Base-by-base conservation (phyloP, 1,284 basidiomycete genomes). In the Thelephora terrestris region DNA sequence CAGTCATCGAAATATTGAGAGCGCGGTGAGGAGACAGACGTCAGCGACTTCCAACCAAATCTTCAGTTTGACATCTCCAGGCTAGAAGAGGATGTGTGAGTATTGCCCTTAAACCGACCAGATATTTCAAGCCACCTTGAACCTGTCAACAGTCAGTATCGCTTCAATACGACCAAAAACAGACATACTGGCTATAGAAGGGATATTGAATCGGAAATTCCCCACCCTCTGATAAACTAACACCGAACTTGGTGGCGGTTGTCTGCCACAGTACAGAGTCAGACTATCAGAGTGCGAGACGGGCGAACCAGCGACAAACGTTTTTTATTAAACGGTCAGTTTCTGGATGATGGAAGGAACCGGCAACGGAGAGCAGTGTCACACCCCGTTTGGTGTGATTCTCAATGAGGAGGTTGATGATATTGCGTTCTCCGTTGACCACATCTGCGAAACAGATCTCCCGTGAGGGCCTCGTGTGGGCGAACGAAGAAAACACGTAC, bases 401-500 rank as follows among this genome's bases (percentile, higher is more conserved):
- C 64, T 86, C 81, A 23, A 93, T 70, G 36, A 74, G 66, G 49
- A 93, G 63, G 20, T 69, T 64, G 25, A 94, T 66, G 46, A 72
- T 68, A 66, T 91, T 94, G 58, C 76, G 77, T 69, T 93, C 85
- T 51, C 91, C 91, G 59, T 94, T 94, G 43, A 91, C 80, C 47
- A 93, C 71, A 52, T 91, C 91, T 91, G 60, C 34, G 37, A 45
- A 37, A 36, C 36, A 21, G 37, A 29, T 40, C 45, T 16, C 43
- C 29, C 12, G 12, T 10, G 20, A 35, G 35, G 39, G 37, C 35
- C n/a, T 16, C 43, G 17, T 4, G 47, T 55, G 51, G 53, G 24
- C 57, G 35, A 34, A 47, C 53, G 49, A 52, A 35, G 36, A 47
- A 36, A 40, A 40, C 47, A 80, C 89, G 61, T 64, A 92, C 90